A percentile compares a stretch with the other conserved stretches of the same genome.
These are phyloP conservation scores for Colletotrichum sp. DNA, from an alignment of 2,329 filamentous ascomycete genomes.

Conservation along the genomic window DNA sequence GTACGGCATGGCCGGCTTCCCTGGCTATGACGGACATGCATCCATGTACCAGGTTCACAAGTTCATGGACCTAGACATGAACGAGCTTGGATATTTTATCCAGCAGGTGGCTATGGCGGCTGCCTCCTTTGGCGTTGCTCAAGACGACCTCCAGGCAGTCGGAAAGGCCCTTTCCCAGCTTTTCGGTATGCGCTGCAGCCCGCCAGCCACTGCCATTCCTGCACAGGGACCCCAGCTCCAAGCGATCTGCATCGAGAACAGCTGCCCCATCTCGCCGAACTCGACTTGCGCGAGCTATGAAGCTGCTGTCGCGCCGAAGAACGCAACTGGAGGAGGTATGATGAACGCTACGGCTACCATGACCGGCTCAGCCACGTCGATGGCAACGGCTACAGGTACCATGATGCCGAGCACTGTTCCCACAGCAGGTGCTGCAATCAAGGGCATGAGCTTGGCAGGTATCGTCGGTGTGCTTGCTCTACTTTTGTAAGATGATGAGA, in stretches of 20 bases:
- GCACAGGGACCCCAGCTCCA: conserved; percentile 53
- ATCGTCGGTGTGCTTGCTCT: background rate
- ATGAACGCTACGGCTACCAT: conserved; percentile 1
- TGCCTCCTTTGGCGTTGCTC: conserved; percentile 62
- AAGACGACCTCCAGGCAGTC: conserved; percentile 54
- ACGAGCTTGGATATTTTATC: conserved; percentile 64
- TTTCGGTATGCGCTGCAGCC: conserved; percentile 59
- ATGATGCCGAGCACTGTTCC: background rate
- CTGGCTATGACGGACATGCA: conserved; percentile 49
- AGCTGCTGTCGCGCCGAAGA: conserved; percentile 25
- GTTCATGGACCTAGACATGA: conserved; percentile 61
- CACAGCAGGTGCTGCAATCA: background rate
- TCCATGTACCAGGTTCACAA: conserved; percentile 61
- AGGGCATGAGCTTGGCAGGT: background rate
- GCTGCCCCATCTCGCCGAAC: conserved; percentile 52
- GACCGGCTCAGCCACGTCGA: background rate
- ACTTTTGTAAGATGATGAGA: background rate
- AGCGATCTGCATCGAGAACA: conserved; percentile 59
- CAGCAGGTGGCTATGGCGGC: conserved; percentile 61
- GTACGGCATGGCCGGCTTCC: conserved; percentile 54
- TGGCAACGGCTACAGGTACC: background rate
- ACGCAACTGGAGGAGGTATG: conserved; percentile 1
- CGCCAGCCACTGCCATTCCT: conserved; percentile 49
- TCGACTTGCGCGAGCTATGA: conserved; percentile 52
- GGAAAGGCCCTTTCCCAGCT: conserved; percentile 51